Evolutionary conservation across 2,329 filamentous ascomycete genomes (phyloP), one percentile per base, ranked within the genome.

Genomic region (Hymenoscyphus infarciens): DNA sequence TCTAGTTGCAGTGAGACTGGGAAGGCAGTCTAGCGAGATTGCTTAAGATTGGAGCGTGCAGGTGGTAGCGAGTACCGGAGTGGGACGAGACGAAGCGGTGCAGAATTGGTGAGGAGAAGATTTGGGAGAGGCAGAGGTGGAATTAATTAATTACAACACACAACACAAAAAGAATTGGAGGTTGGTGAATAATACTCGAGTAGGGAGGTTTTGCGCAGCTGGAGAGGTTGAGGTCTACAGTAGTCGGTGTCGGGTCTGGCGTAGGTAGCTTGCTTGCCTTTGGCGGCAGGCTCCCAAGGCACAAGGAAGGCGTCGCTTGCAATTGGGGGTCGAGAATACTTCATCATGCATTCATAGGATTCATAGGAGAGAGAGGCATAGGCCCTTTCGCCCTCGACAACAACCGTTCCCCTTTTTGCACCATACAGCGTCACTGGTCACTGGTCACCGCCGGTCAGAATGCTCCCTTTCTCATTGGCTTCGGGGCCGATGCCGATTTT

Each of bases 11-110:
- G 33, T 35, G 33, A 11, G 19, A 19, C 16, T 16, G 13, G 55
- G 60, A 38, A 56, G 49, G 61, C 53, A 56, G 53, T 57, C 55
- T 61, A 64, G 62, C 62, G 62, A 64, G 59, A 63, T 62, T 61
- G 57, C 57, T 57, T 63, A 63, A 63, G 57, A 63, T 63, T 63
- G 61, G 45, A 49, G 42, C 25, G n/a, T 49, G 42, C 42, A 49
- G 42, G 42, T 49, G n/a, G 8, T 22, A 49, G n/a, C 19, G 42
- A 22, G 2, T 22, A 49, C n/a, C 42, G 42, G 42, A 22, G 42
- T 49, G 42, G 42, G 19, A 19, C 11, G 19, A 7, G 42, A 49
- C n/a, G 42, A 49, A 10, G n/a, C 42, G 42, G 16, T 35, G 16
- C n/a, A 35, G 54, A 35, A 19, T 15, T 25, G 16, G 25, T 10